Evolutionary conservation across 495 filamentous ascomycete species (phyloP).

Genomic region (Neurospora cerealis): DNA sequence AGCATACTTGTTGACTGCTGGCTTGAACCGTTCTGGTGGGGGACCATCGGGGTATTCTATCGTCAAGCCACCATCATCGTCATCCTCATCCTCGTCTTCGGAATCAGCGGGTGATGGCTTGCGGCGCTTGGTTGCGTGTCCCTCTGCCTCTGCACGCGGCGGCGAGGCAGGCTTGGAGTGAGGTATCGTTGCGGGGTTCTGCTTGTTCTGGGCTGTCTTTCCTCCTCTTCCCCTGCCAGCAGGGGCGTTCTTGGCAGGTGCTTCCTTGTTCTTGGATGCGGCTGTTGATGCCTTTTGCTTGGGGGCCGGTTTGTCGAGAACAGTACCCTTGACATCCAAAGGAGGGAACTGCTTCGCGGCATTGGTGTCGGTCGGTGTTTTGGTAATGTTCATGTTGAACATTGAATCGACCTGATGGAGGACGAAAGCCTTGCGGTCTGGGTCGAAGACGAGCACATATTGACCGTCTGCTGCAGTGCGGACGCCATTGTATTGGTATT

Average conservation of each 20-base stretch:
- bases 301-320: conserved; percentile 1
- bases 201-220: conserved; percentile 15
- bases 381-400: conserved; percentile 48
- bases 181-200: conserved; percentile 2
- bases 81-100: conserved; percentile 34
- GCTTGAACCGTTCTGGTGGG: conserved; percentile 9
- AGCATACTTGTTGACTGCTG: conserved; percentile 19
- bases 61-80: conserved; percentile 34
- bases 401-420: conserved; percentile 48
- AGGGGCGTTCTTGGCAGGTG: conserved; percentile 15
- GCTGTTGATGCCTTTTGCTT: conserved; percentile 14
- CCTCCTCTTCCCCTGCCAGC: conserved; percentile 12
- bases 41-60: conserved; percentile 36
- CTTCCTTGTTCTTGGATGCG: conserved; percentile 12
- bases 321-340: conserved; percentile 20
- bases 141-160: background rate
- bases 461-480: conserved; percentile 38
- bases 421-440: conserved; percentile 42
- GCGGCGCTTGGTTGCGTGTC: conserved; percentile 5
- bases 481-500: conserved; percentile 40
- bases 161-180: background rate
- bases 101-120: conserved; percentile 16
- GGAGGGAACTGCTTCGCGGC: conserved; percentile 33
- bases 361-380: conserved; percentile 30
- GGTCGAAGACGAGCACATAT: conserved; percentile 47